Evolutionary conservation across 2,329 filamentous ascomycete genomes (phyloP).

Genomic region (Fusarium chuoi): DNA sequence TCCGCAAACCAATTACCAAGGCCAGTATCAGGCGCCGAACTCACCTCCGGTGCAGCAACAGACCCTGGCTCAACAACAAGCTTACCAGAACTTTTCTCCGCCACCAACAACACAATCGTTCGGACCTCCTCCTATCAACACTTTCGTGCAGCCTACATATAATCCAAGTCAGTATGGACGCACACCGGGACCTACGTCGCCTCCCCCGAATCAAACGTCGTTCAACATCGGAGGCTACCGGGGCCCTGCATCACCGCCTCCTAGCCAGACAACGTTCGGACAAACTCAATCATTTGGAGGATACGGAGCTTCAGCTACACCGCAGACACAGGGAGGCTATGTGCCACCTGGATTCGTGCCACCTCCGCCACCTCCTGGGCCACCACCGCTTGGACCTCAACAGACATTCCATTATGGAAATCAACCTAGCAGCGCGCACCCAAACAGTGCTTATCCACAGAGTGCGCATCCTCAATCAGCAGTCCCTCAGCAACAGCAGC

Average conservation of each 20-base stretch:
- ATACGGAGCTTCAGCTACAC: constrained; percentile 54
- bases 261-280: constrained; percentile 65
- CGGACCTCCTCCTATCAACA: constrained; percentile 53
- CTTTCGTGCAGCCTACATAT: constrained; percentile 64
- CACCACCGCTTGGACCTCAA: constrained; percentile 69
- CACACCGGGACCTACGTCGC: constrained; percentile 67
- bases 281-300: constrained; percentile 53
- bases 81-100: constrained; percentile 55
- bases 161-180: constrained; percentile 69
- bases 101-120: constrained; percentile 38
- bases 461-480: constrained; percentile 45
- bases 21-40: constrained; percentile 67
- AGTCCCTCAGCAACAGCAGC: constrained; percentile 54
- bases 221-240: constrained; percentile 55
- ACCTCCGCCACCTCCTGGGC: constrained; percentile 71
- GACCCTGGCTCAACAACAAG: constrained; percentile 52
- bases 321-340: constrained; percentile 55
- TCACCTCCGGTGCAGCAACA: constrained; percentile 58
- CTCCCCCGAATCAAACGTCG: constrained; percentile 69
- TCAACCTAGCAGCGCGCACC: constrained; percentile 39
- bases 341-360: constrained; percentile 69
- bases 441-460: constrained; percentile 48
- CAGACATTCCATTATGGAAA: constrained; percentile 68
- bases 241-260: constrained; percentile 64
- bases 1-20: constrained; percentile 62